phyloP scores from a whole-genome alignment of 2,329 filamentous ascomycete species.

The Pyricularia sp. region DNA sequence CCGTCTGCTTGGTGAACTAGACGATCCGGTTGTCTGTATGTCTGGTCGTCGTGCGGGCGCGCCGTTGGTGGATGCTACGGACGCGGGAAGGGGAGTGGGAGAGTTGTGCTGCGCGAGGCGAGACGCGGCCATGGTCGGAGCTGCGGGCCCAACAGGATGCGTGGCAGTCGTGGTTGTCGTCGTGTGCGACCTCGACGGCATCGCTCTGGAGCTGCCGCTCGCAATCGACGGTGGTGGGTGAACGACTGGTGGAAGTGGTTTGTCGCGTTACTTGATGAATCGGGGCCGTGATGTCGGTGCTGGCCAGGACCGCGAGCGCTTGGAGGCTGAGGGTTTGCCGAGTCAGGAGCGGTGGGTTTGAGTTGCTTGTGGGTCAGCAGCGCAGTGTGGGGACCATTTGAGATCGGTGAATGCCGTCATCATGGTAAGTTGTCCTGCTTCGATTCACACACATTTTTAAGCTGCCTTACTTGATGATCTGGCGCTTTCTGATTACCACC shows the following conservation, averaged over 20 bases:
- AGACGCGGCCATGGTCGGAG: background rate
- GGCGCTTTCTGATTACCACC: background rate
- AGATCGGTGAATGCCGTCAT: constrained; percentile 9
- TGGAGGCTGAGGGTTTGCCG: constrained; percentile 1
- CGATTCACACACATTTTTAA: too few relatives aligned
- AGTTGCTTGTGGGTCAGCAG: constrained; percentile 5
- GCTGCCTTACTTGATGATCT: too few relatives aligned
- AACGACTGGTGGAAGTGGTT: constrained; percentile 2
- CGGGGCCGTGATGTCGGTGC: constrained; percentile 3
- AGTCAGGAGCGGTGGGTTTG: constrained; percentile 2
- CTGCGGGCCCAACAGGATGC: background rate
- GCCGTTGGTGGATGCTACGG: background rate
- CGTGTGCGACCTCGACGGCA: constrained; percentile 5
- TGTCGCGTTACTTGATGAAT: background rate
- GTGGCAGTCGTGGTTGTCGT: background rate
- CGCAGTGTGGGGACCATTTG: background rate
- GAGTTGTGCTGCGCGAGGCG: background rate
- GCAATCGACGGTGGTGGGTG: constrained; percentile 1
- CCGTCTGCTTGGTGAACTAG: constrained; percentile 15
- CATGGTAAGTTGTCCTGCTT: background rate
- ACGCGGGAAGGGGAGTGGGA: background rate
- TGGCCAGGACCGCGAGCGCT: background rate
- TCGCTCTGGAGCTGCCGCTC: constrained; percentile 4
- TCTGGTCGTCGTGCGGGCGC: background rate
- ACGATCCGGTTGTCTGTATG: background rate